These are phyloP conservation scores for Fraxinus dipetala DNA, from an alignment of 305 asterid genomes.

Conservation along the genomic window DNA sequence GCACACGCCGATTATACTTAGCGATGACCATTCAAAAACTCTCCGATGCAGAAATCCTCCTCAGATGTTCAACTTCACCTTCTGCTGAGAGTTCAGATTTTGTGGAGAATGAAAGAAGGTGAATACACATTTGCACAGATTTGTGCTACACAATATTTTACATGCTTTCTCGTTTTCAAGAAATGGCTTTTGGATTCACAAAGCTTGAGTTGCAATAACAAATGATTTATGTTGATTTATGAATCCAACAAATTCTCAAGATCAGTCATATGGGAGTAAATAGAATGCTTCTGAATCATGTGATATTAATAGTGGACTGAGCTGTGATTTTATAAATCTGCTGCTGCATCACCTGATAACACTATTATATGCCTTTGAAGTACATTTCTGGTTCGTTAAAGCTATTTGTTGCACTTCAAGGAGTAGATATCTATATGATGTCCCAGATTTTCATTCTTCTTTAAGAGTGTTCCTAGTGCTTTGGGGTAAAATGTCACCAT, in stretches of 20 bases:
- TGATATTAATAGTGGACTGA: background rate
- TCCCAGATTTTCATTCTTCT: background rate
- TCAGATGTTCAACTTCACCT: constrained; percentile 82
- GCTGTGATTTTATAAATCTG: background rate
- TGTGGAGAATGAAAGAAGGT: constrained; percentile 73
- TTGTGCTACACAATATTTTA: background rate
- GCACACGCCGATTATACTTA: constrained; percentile 36
- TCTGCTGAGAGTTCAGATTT: constrained; percentile 79
- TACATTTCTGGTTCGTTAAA: too few species aligned
- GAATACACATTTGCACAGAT: background rate
- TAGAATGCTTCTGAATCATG: background rate
- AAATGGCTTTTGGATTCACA: background rate
- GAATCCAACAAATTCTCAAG: background rate
- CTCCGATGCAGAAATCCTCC: constrained; percentile 72
- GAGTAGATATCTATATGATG: background rate
- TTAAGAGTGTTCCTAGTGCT: background rate
- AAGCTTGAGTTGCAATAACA: background rate
- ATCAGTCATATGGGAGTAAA: background rate
- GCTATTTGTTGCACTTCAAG: background rate
- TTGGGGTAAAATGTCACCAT: background rate
- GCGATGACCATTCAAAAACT: constrained; percentile 53
- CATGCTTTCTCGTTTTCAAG: background rate
- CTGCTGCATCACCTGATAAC: background rate
- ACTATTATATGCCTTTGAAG: background rate
- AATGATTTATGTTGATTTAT: background rate